A percentile compares a stretch with the other conserved stretches of the same genome.
Evolutionary conservation across 192 early-diverging fungal species (phyloP).

Genomic region (Rhizoclosmatium sp.): DNA sequence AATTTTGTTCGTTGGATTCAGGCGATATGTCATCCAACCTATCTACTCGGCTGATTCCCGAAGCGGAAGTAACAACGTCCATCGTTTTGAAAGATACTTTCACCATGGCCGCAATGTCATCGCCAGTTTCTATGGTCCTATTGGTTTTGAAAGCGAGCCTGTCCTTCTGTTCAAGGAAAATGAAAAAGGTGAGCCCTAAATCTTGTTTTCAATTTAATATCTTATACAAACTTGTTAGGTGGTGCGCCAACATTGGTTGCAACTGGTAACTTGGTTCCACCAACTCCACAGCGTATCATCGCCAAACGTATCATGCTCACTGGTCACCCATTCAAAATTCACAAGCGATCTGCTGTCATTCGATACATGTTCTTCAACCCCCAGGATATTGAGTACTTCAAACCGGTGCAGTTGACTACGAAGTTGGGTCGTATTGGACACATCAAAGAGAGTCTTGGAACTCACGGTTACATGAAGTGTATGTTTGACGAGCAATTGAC

Average conservation of each 20-base stretch:
- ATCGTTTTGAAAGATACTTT: slow-evolving; percentile 95
- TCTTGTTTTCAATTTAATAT: neutral
- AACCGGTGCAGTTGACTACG: slow-evolving; percentile 90
- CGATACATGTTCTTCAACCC: slow-evolving; percentile 98
- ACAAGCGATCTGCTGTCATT: slow-evolving; percentile 91
- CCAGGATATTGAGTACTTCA: slow-evolving; percentile 94
- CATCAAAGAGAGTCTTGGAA: slow-evolving; percentile 92
- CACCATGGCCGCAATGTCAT: slow-evolving; percentile 74
- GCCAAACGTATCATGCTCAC: slow-evolving; percentile 95
- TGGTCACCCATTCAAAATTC: slow-evolving; percentile 93
- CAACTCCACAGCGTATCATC: slow-evolving; percentile 84
- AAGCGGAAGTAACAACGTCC: slow-evolving; percentile 88
- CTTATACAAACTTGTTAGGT: slow-evolving; percentile 15
- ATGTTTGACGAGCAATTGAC: slow-evolving; percentile 87
- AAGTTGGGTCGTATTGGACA: slow-evolving; percentile 93
- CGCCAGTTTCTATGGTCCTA: slow-evolving; percentile 91
- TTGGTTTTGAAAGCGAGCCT: slow-evolving; percentile 88
- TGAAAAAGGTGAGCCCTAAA: neutral
- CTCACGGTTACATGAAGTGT: slow-evolving; percentile 97
- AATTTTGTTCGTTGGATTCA: slow-evolving; percentile 87
- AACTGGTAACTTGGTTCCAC: slow-evolving; percentile 78
- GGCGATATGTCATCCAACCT: slow-evolving; percentile 85
- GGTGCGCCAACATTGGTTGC: slow-evolving; percentile 73
- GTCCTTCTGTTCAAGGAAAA: slow-evolving; percentile 77
- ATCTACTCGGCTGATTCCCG: slow-evolving; percentile 88